Conservation (phyloP, 2,329 filamentous ascomycete species). For the Fusarium citri region DNA sequence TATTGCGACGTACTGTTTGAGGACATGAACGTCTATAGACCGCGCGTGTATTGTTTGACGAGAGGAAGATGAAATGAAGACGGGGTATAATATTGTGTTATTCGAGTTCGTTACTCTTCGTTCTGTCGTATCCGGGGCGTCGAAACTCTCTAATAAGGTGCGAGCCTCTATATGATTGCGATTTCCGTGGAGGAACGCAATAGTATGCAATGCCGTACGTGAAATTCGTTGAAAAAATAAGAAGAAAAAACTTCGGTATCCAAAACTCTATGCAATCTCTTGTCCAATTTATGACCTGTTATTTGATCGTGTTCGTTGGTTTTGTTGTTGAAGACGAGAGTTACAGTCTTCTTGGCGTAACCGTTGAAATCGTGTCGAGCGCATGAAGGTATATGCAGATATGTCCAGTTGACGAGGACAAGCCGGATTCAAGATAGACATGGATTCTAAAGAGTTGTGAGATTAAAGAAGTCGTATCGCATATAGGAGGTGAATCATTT, state of each 20-base stretch:
- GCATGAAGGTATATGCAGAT: slow-evolving; percentile 27
- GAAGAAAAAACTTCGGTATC: neutral
- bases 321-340: slow-evolving; percentile 13
- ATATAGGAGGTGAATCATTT: slow-evolving; percentile 19
- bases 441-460: slow-evolving; percentile 33
- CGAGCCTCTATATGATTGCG: slow-evolving; percentile 24
- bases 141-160: slow-evolving; percentile 44
- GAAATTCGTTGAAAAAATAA: slow-evolving; percentile 1
- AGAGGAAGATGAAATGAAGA: neutral
- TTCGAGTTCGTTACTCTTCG: slow-evolving; percentile 6
- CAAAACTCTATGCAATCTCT: slow-evolving; percentile 9
- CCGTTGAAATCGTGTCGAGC: slow-evolving; percentile 37
- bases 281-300: slow-evolving; percentile 3
- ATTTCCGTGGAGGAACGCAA: neutral
- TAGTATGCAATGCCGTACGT: slow-evolving; percentile 1
- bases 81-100: slow-evolving; percentile 5
- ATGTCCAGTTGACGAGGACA: slow-evolving; percentile 35
- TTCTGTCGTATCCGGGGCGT: slow-evolving; percentile 20
- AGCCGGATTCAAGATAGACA: slow-evolving; percentile 34
- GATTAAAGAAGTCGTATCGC: slow-evolving; percentile 26
- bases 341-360: slow-evolving; percentile 31
- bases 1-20: slow-evolving; percentile 30
- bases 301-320: slow-evolving; percentile 6
- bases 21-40: slow-evolving; percentile 39
- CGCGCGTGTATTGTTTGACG: neutral